These are phyloP conservation scores for Termitomyces heimii DNA, from an alignment of 768 basidiomycete species.

Conservation along the genomic window DNA sequence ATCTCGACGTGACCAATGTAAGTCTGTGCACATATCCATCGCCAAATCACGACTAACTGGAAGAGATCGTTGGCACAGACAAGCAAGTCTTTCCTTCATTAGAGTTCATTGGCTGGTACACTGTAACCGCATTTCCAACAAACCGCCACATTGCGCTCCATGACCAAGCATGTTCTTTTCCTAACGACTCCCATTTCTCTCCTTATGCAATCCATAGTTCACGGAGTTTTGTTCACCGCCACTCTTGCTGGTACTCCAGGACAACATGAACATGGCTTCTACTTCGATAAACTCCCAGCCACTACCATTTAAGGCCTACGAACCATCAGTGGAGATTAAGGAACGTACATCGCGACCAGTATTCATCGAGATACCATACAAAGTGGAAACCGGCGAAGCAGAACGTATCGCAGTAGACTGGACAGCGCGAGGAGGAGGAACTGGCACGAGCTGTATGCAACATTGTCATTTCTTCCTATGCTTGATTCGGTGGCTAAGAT, in stretches of 20 bases:
- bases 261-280: conserved; percentile 10
- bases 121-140: conserved; percentile 71
- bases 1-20: conserved; percentile 84
- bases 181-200: not conserved
- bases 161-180: conserved; percentile 55
- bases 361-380: conserved; percentile 82
- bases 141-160: conserved; percentile 77
- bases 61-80: conserved; percentile 42
- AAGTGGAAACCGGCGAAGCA: conserved; percentile 95
- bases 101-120: conserved; percentile 98
- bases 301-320: conserved; percentile 91
- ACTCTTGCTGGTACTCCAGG: conserved; percentile 64
- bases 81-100: conserved; percentile 98
- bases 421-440: conserved; percentile 81
- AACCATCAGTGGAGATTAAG: conserved; percentile 81
- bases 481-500: conserved; percentile 1
- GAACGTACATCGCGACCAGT: conserved; percentile 72
- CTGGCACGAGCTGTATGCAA: conserved; percentile 64
- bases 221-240: conserved; percentile 83
- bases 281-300: conserved; percentile 51
- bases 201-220: conserved; percentile 46
- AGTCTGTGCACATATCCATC: conserved; percentile 6
- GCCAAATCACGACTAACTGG: conserved; percentile 1
- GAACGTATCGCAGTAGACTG: conserved; percentile 98
- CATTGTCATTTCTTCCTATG: not conserved